Evolutionary conservation across 352 stramenopile genomes (phyloP).

Genomic region (Phytophthora rubi): DNA sequence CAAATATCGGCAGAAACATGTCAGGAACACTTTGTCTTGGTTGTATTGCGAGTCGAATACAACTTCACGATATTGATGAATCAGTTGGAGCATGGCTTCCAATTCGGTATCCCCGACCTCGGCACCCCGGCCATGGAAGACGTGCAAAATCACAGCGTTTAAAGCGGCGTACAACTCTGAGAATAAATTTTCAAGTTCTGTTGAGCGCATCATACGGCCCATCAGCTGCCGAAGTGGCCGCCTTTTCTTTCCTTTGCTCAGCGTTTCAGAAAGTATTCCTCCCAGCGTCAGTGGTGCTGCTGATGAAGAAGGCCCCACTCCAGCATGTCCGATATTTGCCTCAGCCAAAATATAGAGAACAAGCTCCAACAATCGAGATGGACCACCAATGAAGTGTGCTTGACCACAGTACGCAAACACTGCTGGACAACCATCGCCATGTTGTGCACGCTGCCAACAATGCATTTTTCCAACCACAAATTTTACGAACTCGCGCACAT

Average conservation of each 20-base stretch:
- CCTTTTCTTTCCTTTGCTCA: slow-evolving; percentile 61
- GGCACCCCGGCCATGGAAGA: slow-evolving; percentile 58
- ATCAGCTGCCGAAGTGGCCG: slow-evolving; percentile 56
- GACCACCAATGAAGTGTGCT: slow-evolving; percentile 63
- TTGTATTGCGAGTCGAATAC: slow-evolving; percentile 59
- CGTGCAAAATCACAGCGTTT: slow-evolving; percentile 69
- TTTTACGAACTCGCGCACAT: slow-evolving; percentile 67
- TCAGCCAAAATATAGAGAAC: slow-evolving; percentile 67
- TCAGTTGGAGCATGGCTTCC: slow-evolving; percentile 56
- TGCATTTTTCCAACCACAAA: slow-evolving; percentile 69
- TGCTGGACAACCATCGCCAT: slow-evolving; percentile 61
- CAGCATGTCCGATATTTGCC: slow-evolving; percentile 42
- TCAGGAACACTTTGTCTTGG: slow-evolving; percentile 67
- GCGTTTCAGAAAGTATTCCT: slow-evolving; percentile 59
- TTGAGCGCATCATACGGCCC: slow-evolving; percentile 60
- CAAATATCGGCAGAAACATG: slow-evolving; percentile 68
- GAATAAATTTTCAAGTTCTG: slow-evolving; percentile 58
- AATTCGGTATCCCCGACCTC: slow-evolving; percentile 61
- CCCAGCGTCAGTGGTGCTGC: slow-evolving; percentile 44
- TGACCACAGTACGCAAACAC: slow-evolving; percentile 56
- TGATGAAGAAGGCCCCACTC: slow-evolving; percentile 20
- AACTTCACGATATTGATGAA: slow-evolving; percentile 67
- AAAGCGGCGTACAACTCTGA: slow-evolving; percentile 58
- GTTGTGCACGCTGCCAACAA: slow-evolving; percentile 69
- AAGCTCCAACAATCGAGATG: slow-evolving; percentile 60